These are phyloP conservation scores for Graphilbum ipis-grandicollis DNA, from an alignment of 2,329 filamentous ascomycete species.

Conservation along the genomic window DNA sequence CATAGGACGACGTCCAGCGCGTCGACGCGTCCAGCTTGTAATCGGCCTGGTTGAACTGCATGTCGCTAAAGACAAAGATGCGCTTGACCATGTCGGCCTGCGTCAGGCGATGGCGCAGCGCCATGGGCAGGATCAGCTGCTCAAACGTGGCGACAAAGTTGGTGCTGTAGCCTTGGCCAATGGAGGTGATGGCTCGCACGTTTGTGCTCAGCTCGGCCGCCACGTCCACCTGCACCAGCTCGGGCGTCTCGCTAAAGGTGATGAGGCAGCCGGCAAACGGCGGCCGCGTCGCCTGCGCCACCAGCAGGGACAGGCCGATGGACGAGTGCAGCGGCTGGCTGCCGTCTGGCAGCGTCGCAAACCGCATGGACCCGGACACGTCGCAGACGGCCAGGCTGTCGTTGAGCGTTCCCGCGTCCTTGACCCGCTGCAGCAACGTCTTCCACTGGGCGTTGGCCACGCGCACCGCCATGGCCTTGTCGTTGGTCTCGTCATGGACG, in stretches of 20 bases:
- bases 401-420: conserved; percentile 32
- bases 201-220: conserved; percentile 31
- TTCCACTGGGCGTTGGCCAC: conserved; percentile 36
- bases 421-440: conserved; percentile 36
- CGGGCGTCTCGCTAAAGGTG: conserved; percentile 28
- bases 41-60: conserved; percentile 34
- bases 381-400: conserved; percentile 40
- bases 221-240: too few species aligned
- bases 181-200: conserved; percentile 13
- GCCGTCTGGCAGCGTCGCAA: conserved; percentile 21
- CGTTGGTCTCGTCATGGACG: background rate
- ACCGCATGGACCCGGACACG: conserved; percentile 34
- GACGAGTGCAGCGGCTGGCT: conserved; percentile 33
- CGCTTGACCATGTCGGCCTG: conserved; percentile 43
- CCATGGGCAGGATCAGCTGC: conserved; percentile 34
- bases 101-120: conserved; percentile 27
- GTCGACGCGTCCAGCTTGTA: background rate
- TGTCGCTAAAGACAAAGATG: conserved; percentile 42
- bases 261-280: conserved; percentile 39
- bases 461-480: too few species aligned
- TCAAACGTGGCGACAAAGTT: conserved; percentile 38
- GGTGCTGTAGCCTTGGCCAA: conserved; percentile 26
- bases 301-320: conserved; percentile 36
- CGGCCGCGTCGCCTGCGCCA: conserved; percentile 31
- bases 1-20: conserved; percentile 29